Conservation (phyloP, 2,329 filamentous ascomycete species). For the Ceratocystis eucalypticola region DNA sequence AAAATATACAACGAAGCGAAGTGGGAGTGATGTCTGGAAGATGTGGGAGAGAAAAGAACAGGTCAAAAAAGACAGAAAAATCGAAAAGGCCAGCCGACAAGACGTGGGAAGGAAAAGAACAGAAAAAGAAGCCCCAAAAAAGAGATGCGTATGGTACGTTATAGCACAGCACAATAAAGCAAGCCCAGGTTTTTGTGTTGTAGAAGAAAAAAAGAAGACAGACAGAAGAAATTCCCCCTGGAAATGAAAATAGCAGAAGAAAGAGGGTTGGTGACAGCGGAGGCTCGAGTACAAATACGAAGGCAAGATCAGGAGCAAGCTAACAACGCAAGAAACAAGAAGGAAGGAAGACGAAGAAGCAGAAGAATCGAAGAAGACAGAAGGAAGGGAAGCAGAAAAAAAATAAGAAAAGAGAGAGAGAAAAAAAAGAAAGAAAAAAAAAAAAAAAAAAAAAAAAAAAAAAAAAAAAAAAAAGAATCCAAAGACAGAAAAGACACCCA, state of each 20-base stretch:
- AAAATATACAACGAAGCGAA: background rate
- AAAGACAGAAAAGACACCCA: too few species aligned
- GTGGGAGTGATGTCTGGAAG: background rate
- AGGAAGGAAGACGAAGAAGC: background rate
- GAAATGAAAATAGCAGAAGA: constrained; percentile 3
- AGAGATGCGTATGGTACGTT: background rate
- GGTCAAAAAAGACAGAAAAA: background rate
- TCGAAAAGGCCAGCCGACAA: constrained; percentile 1
- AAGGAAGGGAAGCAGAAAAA: background rate
- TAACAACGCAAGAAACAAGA: background rate
- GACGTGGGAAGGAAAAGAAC: background rate
- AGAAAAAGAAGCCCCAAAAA: constrained; percentile 2
- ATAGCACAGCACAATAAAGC: background rate
- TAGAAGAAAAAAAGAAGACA: constrained; percentile 5
- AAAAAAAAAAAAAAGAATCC: background rate
- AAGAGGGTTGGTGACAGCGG: constrained; percentile 12
- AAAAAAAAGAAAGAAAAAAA: background rate
- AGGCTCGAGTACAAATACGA: constrained; percentile 17
- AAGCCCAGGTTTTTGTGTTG: background rate
- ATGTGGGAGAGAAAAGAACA: background rate
- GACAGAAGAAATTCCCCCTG: constrained; percentile 9
- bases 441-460: too few species aligned
- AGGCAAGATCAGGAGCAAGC: background rate
- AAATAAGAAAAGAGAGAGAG: background rate
- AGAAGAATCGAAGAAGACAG: background rate